A percentile compares a stretch with the other conserved stretches of the same genome.
Conservation (phyloP, 2,329 filamentous ascomycete genomes). For the Furcasterigmium sp. region DNA sequence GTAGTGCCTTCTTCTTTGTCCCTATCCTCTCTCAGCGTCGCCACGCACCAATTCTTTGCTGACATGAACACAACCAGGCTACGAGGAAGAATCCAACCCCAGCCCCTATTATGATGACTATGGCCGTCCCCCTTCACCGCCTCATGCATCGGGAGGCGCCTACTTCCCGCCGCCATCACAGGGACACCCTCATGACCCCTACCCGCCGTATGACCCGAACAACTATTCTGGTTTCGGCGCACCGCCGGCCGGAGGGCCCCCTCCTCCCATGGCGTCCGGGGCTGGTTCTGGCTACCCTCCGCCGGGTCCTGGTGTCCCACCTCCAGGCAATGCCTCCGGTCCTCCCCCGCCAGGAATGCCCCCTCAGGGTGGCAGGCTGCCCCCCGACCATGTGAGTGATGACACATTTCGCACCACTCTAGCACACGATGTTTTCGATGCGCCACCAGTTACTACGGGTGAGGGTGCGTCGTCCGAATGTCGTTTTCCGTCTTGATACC, state of each 20-base stretch:
- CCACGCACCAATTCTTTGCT: conserved; percentile 2
- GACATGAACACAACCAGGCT: conserved; percentile 19
- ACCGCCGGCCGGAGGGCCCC: conserved; percentile 26
- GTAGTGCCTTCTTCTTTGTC: conserved; percentile 8
- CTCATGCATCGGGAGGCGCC: conserved; percentile 45
- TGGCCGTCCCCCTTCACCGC: conserved; percentile 37
- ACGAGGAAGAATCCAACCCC: conserved; percentile 27
- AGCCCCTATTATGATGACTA: conserved; percentile 29
- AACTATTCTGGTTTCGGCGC: conserved; percentile 36
- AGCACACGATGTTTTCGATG: conserved; percentile 9
- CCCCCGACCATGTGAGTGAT: conserved; percentile 40
- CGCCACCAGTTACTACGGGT: conserved; percentile 9
- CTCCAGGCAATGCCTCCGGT: conserved; percentile 23
- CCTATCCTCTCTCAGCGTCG: too few species aligned
- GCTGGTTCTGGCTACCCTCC: conserved; percentile 18
- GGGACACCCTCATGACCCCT: conserved; percentile 25
- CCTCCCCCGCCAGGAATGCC: conserved; percentile 11
- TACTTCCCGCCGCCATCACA: conserved; percentile 35
- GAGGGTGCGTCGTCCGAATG: conserved; percentile 15
- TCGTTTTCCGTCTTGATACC: too few species aligned
- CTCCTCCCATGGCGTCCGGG: conserved; percentile 16
- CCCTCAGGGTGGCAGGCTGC: conserved; percentile 20
- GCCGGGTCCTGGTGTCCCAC: conserved; percentile 22
- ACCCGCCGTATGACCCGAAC: conserved; percentile 34
- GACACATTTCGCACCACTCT: conserved; percentile 14